Base-by-base conservation (phyloP, 2,329 filamentous ascomycete species). In the Botrytis elliptica region DNA sequence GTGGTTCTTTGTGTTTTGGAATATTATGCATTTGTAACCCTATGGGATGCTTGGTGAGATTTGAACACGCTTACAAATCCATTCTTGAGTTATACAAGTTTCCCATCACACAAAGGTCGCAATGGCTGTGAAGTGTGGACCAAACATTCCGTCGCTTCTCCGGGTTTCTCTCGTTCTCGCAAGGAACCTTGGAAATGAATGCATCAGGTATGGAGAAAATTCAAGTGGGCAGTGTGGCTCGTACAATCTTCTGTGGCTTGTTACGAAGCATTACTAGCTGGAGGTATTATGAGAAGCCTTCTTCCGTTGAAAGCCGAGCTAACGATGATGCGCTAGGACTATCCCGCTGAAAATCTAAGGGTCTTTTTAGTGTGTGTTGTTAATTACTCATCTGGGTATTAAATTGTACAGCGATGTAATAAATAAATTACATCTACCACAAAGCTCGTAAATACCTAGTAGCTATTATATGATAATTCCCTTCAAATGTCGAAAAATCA, bases 1-100 rank as follows among this genome's bases (percentile, higher is more conserved):
- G 44, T 52, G 44, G 64, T 55, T 67, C 65, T 67, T 67, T 67
- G 65, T 67, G 65, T 67, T 40, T 33, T 20, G 12, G n/a, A 64
- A 10, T 29, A 29, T 36, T 4, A 22, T 62, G 59, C 33, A 38
- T 25, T 40, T 38, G 59, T 40, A 40, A 57, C n/a, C 5, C n/a
- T 57, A 8, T 9, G 20, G 33, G 36, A 40, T 40, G 20, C 33
- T 38, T 4, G 33, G 20, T 38, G 59, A 38, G 33, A 62, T 25
- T 16, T 14, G 20, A n/a, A 29, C 52, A 29, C 4, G 2, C 33
- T 38, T 62, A 62, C 59, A 25, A 57, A 62, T 62, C 22, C 33
- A 40, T 25, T 29, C 7, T 7, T 25, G 18, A 14, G 20, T 38
- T 36, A 5, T 62, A 25, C 59, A 22, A 12, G 9, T 20, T 33